phyloP scores from a whole-genome alignment of 1,139 yeast genomes.

The Yamadazyma friedrichii region DNA sequence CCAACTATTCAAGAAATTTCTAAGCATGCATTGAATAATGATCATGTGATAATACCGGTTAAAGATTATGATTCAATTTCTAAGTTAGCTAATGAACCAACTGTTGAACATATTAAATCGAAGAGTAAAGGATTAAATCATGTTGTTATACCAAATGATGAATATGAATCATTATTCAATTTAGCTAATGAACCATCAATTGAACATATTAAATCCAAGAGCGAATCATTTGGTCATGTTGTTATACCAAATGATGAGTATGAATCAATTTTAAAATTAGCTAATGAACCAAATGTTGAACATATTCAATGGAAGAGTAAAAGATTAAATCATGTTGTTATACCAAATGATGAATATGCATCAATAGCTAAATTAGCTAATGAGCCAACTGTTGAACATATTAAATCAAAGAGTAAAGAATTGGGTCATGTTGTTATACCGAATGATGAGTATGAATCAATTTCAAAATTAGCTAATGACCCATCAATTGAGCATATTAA shows the following conservation, averaged over 20 bases:
- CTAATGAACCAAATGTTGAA: conserved; percentile 21
- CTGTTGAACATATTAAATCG: conserved; percentile 18
- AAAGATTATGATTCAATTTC: conserved; percentile 19
- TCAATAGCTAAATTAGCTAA: conserved; percentile 10
- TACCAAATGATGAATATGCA: conserved; percentile 8
- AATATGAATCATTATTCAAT: conserved; percentile 10
- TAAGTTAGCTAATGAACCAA: conserved; percentile 21
- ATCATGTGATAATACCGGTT: conserved; percentile 21
- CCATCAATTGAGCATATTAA: conserved; percentile 24
- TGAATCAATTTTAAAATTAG: conserved; percentile 24
- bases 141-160: conserved; percentile 7
- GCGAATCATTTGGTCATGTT: conserved; percentile 31
- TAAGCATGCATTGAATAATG: conserved; percentile 18
- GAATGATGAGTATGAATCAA: conserved; percentile 26
- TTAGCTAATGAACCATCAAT: conserved; percentile 22
- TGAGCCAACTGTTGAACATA: conserved; percentile 18
- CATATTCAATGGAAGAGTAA: conserved; percentile 21
- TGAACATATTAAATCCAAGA: conserved; percentile 24
- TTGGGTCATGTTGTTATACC: conserved; percentile 32
- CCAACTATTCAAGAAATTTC: conserved; percentile 28
- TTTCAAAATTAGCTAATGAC: conserved; percentile 20
- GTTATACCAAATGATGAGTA: conserved; percentile 28
- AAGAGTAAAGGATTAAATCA: conserved; percentile 14
- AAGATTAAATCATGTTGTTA: conserved; percentile 3
- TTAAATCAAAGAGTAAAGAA: conserved; percentile 29